These are phyloP conservation scores for Copromyces sp. DNA, from an alignment of 495 filamentous ascomycete genomes.

Conservation along the genomic window DNA sequence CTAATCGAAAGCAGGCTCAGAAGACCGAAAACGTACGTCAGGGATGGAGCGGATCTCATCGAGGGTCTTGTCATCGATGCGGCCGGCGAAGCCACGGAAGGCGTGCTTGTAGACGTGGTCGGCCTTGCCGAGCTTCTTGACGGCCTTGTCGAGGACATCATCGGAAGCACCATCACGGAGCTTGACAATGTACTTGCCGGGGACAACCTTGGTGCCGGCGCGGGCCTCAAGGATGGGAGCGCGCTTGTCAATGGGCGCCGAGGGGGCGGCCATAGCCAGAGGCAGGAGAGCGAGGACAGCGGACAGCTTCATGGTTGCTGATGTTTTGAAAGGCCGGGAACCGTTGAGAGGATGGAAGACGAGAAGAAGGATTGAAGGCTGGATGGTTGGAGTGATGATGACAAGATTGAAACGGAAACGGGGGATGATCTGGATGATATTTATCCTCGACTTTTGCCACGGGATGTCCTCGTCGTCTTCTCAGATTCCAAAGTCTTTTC, in stretches of 20 bases:
- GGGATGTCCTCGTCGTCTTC: neutral
- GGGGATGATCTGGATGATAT: neutral
- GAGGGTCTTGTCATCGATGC: constrained; percentile 25
- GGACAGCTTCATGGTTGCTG: constrained; percentile 1
- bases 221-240: constrained; percentile 6
- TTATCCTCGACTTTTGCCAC: neutral
- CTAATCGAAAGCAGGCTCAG: neutral
- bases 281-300: constrained; percentile 16
- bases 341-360: neutral
- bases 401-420: neutral
- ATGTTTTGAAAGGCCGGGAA: neutral
- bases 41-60: constrained; percentile 32
- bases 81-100: constrained; percentile 38
- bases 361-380: neutral
- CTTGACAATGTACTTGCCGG: constrained; percentile 48
- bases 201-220: constrained; percentile 23
- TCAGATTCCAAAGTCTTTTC: neutral
- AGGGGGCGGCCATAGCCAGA: constrained; percentile 12
- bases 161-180: constrained; percentile 35
- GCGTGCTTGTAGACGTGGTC: constrained; percentile 31
- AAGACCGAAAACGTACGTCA: constrained; percentile 18
- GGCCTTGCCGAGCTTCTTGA: constrained; percentile 24
- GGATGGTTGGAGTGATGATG: neutral
- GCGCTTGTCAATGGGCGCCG: constrained; percentile 9
- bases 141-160: constrained; percentile 22